A percentile compares a stretch with the other conserved stretches of the same genome.
Conservation (phyloP, 108 stramenopile genomes). For the Skeletonema menzelii region DNA sequence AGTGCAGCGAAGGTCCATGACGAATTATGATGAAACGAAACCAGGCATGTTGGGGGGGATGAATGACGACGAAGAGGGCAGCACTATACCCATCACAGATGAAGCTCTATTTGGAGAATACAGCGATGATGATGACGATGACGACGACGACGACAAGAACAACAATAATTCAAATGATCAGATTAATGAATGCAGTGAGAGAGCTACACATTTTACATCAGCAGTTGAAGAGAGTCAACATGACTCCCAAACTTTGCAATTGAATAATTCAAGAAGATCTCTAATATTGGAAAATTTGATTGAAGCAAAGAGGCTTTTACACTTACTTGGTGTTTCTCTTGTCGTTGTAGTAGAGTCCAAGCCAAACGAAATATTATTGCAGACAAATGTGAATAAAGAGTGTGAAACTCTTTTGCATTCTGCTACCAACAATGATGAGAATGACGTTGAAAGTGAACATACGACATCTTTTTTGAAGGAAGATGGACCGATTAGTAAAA, state of each 20-base stretch:
- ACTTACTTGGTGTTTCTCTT: slow-evolving; percentile 50
- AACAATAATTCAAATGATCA: background rate
- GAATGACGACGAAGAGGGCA: slow-evolving; percentile 1
- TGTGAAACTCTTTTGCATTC: background rate
- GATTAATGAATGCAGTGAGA: background rate
- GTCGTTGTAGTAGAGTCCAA: slow-evolving; percentile 43
- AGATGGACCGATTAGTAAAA: too few species aligned
- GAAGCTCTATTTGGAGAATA: slow-evolving; percentile 38
- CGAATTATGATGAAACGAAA: background rate
- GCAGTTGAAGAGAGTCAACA: background rate
- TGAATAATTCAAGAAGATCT: slow-evolving; percentile 2
- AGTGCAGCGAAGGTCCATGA: background rate
- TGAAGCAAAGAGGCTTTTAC: slow-evolving; percentile 42
- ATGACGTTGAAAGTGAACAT: background rate
- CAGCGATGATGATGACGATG: slow-evolving; percentile 12
- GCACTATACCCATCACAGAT: slow-evolving; percentile 37
- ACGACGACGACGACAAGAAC: too few species aligned
- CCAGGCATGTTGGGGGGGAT: background rate
- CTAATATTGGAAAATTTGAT: slow-evolving; percentile 22
- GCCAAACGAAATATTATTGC: background rate
- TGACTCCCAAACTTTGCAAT: background rate
- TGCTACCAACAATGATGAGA: background rate
- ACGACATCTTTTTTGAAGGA: too few species aligned
- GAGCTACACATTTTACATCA: background rate
- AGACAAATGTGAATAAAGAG: slow-evolving; percentile 5